Conservation (phyloP, 495 filamentous ascomycete genomes). For the Hypoxylon intermedium region DNA sequence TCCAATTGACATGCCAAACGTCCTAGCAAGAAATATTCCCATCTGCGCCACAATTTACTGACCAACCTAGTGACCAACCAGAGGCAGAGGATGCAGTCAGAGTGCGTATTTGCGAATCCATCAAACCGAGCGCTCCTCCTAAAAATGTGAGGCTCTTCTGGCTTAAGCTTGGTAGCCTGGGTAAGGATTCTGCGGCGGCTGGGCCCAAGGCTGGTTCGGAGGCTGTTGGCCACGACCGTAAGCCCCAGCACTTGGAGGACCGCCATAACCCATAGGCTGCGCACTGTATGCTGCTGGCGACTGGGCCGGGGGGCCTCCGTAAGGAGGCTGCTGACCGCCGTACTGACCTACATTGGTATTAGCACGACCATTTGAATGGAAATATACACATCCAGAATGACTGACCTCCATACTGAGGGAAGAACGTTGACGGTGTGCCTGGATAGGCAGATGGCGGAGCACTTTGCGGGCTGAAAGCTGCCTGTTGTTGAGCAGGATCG, state of each 20-base stretch:
- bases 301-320: constrained; percentile 60
- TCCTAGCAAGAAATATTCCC: constrained; percentile 29
- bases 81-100: constrained; percentile 17
- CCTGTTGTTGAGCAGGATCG: constrained; percentile 82
- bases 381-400: constrained; percentile 58
- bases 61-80: constrained; percentile 17
- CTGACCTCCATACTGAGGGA: constrained; percentile 87
- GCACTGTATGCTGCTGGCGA: constrained; percentile 67
- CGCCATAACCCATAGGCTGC: constrained; percentile 65
- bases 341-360: constrained; percentile 53
- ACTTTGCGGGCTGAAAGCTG: constrained; percentile 70
- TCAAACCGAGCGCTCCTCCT: constrained; percentile 18
- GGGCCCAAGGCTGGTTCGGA: constrained; percentile 76
- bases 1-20: constrained; percentile 25
- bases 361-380: constrained; percentile 38
- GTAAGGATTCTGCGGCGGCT: constrained; percentile 64
- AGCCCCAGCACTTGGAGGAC: constrained; percentile 76
- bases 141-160: constrained; percentile 11
- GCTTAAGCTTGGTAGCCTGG: constrained; percentile 65
- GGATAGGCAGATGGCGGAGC: constrained; percentile 65
- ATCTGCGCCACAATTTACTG: constrained; percentile 15
- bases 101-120: constrained; percentile 11
- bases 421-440: constrained; percentile 81
- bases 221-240: constrained; percentile 83
- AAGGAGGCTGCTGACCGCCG: constrained; percentile 61